These are phyloP conservation scores for Agrocybe pediades DNA, from an alignment of 768 basidiomycete genomes.

Conservation along the genomic window DNA sequence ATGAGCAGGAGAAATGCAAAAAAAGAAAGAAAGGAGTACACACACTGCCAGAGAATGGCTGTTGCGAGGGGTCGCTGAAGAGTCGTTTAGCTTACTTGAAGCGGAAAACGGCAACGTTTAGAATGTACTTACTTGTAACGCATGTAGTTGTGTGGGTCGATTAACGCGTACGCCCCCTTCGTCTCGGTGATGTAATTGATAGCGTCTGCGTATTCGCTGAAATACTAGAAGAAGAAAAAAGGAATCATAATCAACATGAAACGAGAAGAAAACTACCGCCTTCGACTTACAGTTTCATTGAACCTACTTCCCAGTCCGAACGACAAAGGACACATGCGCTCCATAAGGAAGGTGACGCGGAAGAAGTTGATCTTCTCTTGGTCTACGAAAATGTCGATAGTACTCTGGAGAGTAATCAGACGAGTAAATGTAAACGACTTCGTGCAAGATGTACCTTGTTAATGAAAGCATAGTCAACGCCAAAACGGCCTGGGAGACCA, in stretches of 20 bases:
- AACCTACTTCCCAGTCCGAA: conserved; percentile 42
- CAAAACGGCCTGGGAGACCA: conserved; percentile 46
- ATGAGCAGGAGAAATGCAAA: not conserved
- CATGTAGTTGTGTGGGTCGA: conserved; percentile 53
- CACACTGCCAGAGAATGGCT: conserved; percentile 46
- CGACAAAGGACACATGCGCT: conserved; percentile 41
- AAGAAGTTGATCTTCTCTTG: conserved; percentile 51
- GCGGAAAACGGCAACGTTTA: not conserved
- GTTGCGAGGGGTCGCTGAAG: conserved; percentile 42
- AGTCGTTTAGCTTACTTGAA: not conserved
- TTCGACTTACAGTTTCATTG: conserved; percentile 41
- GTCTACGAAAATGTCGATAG: conserved; percentile 48
- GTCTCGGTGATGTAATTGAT: conserved; percentile 42
- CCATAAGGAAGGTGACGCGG: conserved; percentile 51
- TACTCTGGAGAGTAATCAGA: conserved; percentile 26
- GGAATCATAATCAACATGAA: not conserved
- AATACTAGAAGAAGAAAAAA: conserved; percentile 31
- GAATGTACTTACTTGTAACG: conserved; percentile 40
- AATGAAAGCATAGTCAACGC: conserved; percentile 46
- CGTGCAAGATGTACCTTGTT: conserved; percentile 42
- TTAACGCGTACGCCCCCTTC: conserved; percentile 43
- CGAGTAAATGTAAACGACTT: not conserved
- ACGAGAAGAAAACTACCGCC: too few species aligned
- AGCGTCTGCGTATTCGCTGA: conserved; percentile 42
- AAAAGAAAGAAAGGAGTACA: conserved; percentile 2